A percentile compares a stretch with the other conserved stretches of the same genome.
Conservation (phyloP, 495 filamentous ascomycete genomes). For the Aspergillus ostianus region DNA sequence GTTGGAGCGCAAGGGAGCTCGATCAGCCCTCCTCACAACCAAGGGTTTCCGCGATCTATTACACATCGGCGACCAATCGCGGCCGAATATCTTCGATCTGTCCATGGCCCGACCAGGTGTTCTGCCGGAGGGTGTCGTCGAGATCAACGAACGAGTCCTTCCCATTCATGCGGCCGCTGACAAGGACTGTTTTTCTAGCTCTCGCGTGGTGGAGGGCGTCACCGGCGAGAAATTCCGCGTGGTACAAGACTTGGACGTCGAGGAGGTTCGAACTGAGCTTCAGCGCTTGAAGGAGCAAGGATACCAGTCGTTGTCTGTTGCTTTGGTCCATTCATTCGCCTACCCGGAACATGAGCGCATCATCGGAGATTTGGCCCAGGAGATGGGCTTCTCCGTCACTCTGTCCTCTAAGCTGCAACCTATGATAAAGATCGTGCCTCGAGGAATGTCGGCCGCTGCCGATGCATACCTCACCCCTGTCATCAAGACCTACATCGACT, state of each 20-base stretch:
- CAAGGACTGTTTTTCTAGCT: conserved; percentile 55
- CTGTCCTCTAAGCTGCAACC: conserved; percentile 67
- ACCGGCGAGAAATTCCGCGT: conserved; percentile 53
- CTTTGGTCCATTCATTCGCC: conserved; percentile 53
- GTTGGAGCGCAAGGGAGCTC: conserved; percentile 90
- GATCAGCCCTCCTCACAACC: conserved; percentile 86
- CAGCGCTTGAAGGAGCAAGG: conserved; percentile 43
- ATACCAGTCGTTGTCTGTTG: conserved; percentile 52
- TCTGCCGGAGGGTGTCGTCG: conserved; percentile 71
- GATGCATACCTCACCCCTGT: conserved; percentile 96
- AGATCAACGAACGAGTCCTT: conserved; percentile 74
- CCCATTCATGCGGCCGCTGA: conserved; percentile 51
- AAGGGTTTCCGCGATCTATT: conserved; percentile 92
- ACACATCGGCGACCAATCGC: conserved; percentile 80
- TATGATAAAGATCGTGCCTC: conserved; percentile 74
- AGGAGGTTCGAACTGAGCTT: conserved; percentile 41
- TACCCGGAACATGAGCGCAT: conserved; percentile 53
- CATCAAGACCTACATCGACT: conserved; percentile 92
- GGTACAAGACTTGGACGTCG: conserved; percentile 40
- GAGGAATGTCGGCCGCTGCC: conserved; percentile 89
- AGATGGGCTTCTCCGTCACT: conserved; percentile 57
- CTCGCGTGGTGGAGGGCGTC: conserved; percentile 43
- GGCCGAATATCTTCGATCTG: conserved; percentile 81
- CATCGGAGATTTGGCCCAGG: conserved; percentile 48
- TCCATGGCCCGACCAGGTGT: conserved; percentile 78